phyloP scores from a whole-genome alignment of 768 basidiomycete species.

The Dictyophora rubrovolvata region DNA sequence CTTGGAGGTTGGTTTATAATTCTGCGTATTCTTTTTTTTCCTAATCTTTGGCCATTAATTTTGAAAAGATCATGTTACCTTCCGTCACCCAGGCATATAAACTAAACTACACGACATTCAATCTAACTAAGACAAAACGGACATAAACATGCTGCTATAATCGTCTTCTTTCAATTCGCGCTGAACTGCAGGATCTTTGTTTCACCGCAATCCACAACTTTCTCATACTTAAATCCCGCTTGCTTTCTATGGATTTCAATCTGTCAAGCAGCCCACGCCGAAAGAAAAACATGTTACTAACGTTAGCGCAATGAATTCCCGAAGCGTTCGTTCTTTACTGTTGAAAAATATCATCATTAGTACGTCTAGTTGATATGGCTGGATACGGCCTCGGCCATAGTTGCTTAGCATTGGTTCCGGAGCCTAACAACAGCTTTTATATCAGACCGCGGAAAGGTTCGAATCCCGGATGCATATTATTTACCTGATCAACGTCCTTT shows the following conservation, averaged over 20 bases:
- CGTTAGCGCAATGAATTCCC: constrained; percentile 30
- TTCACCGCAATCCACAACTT: constrained; percentile 29
- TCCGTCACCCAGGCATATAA: too few species aligned
- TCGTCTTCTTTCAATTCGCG: too few species aligned
- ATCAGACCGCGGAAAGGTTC: too few species aligned
- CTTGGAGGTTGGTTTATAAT: too few species aligned
- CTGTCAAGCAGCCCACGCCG: background rate
- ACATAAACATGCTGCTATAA: too few species aligned
- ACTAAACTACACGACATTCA: too few species aligned
- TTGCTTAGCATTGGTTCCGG: constrained; percentile 39
- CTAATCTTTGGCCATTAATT: too few species aligned
- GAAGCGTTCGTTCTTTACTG: constrained; percentile 31
- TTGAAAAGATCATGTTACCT: too few species aligned
- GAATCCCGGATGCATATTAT: background rate
- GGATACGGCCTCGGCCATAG: constrained; percentile 32
- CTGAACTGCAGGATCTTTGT: constrained; percentile 12
- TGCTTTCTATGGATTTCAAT: constrained; percentile 3
- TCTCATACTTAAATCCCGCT: constrained; percentile 27
- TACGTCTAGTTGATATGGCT: constrained; percentile 34
- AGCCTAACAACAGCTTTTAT: constrained; percentile 16
- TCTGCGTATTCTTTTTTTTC: too few species aligned
- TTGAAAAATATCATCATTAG: constrained; percentile 36
- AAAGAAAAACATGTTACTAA: constrained; percentile 11
- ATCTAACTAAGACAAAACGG: too few species aligned
- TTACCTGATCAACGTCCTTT: background rate